Evolutionary conservation across 1,284 basidiomycete genomes (phyloP), one percentile per base, ranked within the genome.

Genomic region (Ustilago esculenta): DNA sequence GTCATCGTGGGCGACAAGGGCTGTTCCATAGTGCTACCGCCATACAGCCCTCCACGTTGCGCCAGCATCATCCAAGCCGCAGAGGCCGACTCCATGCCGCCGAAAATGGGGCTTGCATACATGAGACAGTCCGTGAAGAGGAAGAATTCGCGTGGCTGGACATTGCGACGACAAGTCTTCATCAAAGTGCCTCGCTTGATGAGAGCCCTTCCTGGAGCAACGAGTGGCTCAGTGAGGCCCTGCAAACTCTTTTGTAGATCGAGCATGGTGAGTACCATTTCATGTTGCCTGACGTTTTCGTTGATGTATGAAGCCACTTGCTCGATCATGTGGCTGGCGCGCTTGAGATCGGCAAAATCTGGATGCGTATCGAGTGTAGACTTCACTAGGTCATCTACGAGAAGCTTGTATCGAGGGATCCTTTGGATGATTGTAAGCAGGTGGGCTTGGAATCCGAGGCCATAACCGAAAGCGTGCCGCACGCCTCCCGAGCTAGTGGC

Each of bases 41-140:
- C 67, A 15, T 70, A 70, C 2, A 70, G 85, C 5, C 90, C 84
- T 20, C 89, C 87, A 0, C 87, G 85, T 76, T 92, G 92, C 29
- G 92, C 88, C 20, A 72, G 30, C 52, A 64, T 59, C 39, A 43
- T 65, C 75, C 75, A 76, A 11, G 73, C 73, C 17, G 73, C 73
- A 2, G 71, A 73, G 4, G 74, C 74, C 11, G 66, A 64, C 52
- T 75, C 75, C 23, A 75, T 70, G 18, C 72, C 53, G 18, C 76
- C 76, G 10, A 60, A 61, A 32, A 69, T 59, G 15, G 75, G 71
- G 40, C 64, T 67, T 12, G 79, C 76, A 18, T 81, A 77, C 11
- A 81, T 56, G 37, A 81, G 44, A 39, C 77, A 81, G 53, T 81
- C 80, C 42, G 75, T 75, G 46, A 81, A 81, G 20, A 81, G 73